Conservation (phyloP, 352 stramenopile genomes). For the Phytopythium aichiense region DNA sequence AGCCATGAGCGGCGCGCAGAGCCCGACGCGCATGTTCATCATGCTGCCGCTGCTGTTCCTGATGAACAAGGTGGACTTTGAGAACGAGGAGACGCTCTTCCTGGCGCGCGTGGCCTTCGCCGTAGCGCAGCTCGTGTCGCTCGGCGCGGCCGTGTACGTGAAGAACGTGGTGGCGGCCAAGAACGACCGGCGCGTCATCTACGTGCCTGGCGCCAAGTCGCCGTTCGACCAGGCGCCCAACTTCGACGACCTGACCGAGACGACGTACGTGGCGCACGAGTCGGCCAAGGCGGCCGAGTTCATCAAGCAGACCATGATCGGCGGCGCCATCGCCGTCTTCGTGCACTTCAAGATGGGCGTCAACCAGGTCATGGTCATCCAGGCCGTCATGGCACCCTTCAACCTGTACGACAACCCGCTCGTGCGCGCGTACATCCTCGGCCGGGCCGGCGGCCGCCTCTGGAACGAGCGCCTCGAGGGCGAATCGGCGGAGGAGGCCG, state of each 20-base stretch:
- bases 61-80: constrained; percentile 85
- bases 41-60: constrained; percentile 85
- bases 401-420: constrained; percentile 82
- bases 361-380: constrained; percentile 86
- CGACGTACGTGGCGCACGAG: constrained; percentile 73
- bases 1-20: constrained; percentile 55
- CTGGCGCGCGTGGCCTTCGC: constrained; percentile 62
- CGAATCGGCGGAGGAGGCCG: constrained; percentile 56
- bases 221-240: constrained; percentile 79
- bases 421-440: constrained; percentile 74
- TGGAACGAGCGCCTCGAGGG: constrained; percentile 81
- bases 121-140: constrained; percentile 49
- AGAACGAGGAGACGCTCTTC: constrained; percentile 62
- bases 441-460: constrained; percentile 51
- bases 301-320: constrained; percentile 82
- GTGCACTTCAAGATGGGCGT: constrained; percentile 86
- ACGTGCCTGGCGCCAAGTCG: constrained; percentile 60
- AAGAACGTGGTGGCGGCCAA: constrained; percentile 70
- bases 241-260: constrained; percentile 75
- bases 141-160: constrained; percentile 68
- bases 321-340: constrained; percentile 66
- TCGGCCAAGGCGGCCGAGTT: constrained; percentile 70
- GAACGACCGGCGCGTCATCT: constrained; percentile 80
- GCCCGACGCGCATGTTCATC: constrained; percentile 74
- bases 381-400: constrained; percentile 80